A percentile compares a stretch with the other conserved stretches of the same genome.
These are phyloP conservation scores for Rheum nobile DNA, from an alignment of 148 eudicot species.

Conservation along the genomic window DNA sequence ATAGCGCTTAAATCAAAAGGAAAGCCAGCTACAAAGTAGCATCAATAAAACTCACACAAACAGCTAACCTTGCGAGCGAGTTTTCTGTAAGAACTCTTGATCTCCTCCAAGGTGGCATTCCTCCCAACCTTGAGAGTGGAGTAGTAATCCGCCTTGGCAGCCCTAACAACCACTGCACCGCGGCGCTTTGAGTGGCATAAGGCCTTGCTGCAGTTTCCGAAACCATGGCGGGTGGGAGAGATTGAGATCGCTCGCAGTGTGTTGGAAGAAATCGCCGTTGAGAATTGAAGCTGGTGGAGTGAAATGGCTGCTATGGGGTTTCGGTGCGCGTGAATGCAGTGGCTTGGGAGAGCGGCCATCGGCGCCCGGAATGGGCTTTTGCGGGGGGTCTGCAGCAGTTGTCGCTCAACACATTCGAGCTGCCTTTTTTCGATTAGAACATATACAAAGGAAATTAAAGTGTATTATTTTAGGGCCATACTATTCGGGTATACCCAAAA, in stretches of 20 bases:
- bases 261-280: not conserved
- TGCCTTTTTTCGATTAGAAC: too few relatives aligned
- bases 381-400: not conserved
- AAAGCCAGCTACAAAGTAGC: not conserved
- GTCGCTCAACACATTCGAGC: not conserved
- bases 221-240: not conserved
- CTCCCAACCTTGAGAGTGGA: constrained; percentile 41
- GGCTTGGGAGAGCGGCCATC: constrained; percentile 2
- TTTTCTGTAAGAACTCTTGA: constrained; percentile 60
- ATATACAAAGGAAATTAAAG: too few relatives aligned
- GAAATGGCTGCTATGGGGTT: not conserved
- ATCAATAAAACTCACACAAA: not conserved
- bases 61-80: constrained; percentile 78
- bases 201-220: not conserved
- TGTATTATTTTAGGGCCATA: too few relatives aligned
- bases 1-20: not conserved
- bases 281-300: constrained; percentile 1
- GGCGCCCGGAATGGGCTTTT: not conserved
- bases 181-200: constrained; percentile 3
- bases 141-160: constrained; percentile 43
- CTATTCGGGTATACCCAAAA: too few relatives aligned
- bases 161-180: constrained; percentile 9
- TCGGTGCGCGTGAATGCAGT: constrained; percentile 6
- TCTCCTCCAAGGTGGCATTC: constrained; percentile 56
- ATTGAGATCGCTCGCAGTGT: not conserved